These are phyloP conservation scores for Saccharomyces hybrid DNA, from an alignment of 1,139 yeast genomes.

Conservation along the genomic window DNA sequence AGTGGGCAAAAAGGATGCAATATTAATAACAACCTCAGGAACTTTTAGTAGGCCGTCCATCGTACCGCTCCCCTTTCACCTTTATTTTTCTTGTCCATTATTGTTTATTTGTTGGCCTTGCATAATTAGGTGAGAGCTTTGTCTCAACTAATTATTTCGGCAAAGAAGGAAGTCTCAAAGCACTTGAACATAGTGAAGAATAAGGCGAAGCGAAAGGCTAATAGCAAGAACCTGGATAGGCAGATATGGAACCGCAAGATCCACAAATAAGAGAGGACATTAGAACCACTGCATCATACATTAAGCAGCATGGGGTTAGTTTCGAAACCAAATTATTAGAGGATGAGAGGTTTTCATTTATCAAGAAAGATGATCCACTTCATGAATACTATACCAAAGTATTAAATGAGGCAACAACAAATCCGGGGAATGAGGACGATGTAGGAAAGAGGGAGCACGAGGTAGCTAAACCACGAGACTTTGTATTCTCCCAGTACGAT, in stretches of 20 bases:
- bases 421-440: conserved; percentile 4
- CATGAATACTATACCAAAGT: conserved; percentile 47
- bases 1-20: conserved; percentile 20
- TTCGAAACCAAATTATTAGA: conserved; percentile 59
- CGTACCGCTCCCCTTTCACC: conserved; percentile 5
- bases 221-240: neutral
- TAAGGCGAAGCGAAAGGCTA: conserved; percentile 2
- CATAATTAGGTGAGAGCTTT: neutral
- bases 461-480: conserved; percentile 32
- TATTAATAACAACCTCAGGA: conserved; percentile 18
- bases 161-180: neutral
- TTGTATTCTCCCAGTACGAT: conserved; percentile 42
- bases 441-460: conserved; percentile 9
- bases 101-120: conserved; percentile 1
- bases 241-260: conserved; percentile 7
- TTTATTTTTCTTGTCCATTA: neutral
- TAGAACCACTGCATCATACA: conserved; percentile 67
- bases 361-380: conserved; percentile 47
- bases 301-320: conserved; percentile 55
- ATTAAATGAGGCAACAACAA: conserved; percentile 24
- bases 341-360: conserved; percentile 56
- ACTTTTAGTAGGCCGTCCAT: conserved; percentile 27
- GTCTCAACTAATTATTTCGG: neutral
- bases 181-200: neutral
- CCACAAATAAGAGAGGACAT: conserved; percentile 42